These are phyloP conservation scores for Psilocybe cubensis DNA, from an alignment of 768 basidiomycete species.

Conservation along the genomic window DNA sequence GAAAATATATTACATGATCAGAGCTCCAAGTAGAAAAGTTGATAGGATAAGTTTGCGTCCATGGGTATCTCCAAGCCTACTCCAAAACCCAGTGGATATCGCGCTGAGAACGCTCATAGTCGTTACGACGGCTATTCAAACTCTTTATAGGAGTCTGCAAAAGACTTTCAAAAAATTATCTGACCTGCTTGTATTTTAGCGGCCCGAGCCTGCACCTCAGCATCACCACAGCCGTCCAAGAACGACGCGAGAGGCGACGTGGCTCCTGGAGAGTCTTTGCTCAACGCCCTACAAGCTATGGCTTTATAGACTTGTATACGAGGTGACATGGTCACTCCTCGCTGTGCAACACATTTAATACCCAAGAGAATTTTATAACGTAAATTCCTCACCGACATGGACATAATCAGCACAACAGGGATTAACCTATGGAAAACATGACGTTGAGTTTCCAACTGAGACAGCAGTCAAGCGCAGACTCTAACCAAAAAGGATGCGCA, in stretches of 20 bases:
- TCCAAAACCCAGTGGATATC: constrained; percentile 88
- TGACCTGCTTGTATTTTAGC: constrained; percentile 71
- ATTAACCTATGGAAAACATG: constrained; percentile 56
- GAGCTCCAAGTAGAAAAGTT: constrained; percentile 66
- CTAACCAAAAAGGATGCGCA: constrained; percentile 51
- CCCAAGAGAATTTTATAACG: not conserved
- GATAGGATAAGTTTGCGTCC: constrained; percentile 80
- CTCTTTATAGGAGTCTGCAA: not conserved
- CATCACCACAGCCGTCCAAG: constrained; percentile 36
- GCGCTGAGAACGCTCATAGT: constrained; percentile 81
- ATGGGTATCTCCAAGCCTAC: constrained; percentile 71
- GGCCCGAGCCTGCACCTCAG: constrained; percentile 68
- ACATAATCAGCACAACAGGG: constrained; percentile 67
- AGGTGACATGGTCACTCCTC: constrained; percentile 79
- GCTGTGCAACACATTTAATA: constrained; percentile 40
- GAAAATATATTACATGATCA: constrained; percentile 63
- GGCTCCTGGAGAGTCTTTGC: constrained; percentile 24
- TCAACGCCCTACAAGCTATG: constrained; percentile 67
- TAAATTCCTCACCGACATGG: constrained; percentile 59
- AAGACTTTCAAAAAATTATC: constrained; percentile 11
- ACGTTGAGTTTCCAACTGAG: constrained; percentile 9
- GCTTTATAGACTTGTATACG: constrained; percentile 82
- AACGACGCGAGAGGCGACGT: constrained; percentile 14
- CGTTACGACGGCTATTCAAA: constrained; percentile 62
- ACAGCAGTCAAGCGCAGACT: not conserved